A percentile compares a stretch with the other conserved stretches of the same genome.
phyloP scores from a whole-genome alignment of 1,284 basidiomycete genomes.

The Blastosporella zonata region DNA sequence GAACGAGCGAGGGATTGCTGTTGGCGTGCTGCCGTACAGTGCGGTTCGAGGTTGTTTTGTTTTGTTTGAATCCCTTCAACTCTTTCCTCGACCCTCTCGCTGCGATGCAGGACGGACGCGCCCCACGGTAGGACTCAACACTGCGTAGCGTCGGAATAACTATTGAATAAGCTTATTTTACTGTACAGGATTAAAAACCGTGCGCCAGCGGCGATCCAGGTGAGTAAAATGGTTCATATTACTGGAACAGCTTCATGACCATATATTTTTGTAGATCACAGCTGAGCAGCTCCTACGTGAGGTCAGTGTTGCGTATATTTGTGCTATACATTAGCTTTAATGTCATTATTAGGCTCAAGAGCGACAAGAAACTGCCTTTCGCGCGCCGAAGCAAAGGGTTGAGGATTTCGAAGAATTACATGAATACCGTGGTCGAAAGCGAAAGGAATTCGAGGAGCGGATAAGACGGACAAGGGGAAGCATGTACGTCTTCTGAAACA shows the following conservation, averaged over 20 bases:
- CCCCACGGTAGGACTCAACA: constrained; percentile 37
- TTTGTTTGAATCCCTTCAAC: not conserved
- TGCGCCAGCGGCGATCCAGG: constrained; percentile 89
- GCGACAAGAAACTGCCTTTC: constrained; percentile 88
- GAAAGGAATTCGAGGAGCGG: constrained; percentile 95
- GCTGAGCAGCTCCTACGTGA: constrained; percentile 97
- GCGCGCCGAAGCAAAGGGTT: constrained; percentile 90
- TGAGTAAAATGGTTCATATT: constrained; percentile 25
- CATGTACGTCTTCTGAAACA: constrained; percentile 48
- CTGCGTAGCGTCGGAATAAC: not conserved
- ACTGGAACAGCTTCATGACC: constrained; percentile 8
- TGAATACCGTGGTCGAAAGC: constrained; percentile 93
- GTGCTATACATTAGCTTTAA: not conserved
- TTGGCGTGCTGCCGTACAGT: too few relatives aligned
- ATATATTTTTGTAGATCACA: constrained; percentile 69
- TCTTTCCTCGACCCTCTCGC: not conserved
- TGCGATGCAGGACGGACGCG: constrained; percentile 50
- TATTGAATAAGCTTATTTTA: not conserved
- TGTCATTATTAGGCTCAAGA: constrained; percentile 76
- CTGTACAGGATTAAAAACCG: constrained; percentile 83
- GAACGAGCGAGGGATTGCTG: too few relatives aligned
- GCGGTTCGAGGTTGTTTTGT: not conserved
- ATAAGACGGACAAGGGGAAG: constrained; percentile 88
- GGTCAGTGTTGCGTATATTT: constrained; percentile 37
- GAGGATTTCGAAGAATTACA: constrained; percentile 97